These are phyloP conservation scores for Chrysoporthe cubensis DNA, from an alignment of 2,329 filamentous ascomycete species.

Conservation along the genomic window DNA sequence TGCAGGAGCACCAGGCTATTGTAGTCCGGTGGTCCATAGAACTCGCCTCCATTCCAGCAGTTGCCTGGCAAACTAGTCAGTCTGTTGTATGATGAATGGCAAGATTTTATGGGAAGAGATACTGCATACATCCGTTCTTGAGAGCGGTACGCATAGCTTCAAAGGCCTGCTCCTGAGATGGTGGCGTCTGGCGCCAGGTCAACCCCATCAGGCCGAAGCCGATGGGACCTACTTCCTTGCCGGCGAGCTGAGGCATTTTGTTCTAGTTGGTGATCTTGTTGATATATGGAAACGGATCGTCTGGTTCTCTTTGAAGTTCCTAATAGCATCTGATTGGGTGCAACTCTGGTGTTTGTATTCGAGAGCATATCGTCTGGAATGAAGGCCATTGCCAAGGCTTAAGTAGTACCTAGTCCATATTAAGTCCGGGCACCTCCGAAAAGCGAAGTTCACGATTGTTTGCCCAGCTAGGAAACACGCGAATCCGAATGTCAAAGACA, in stretches of 20 bases:
- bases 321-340: too few relatives aligned
- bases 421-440: too few relatives aligned
- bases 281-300: not conserved
- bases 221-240: conserved; percentile 35
- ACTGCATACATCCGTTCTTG: conserved; percentile 37
- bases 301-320: too few relatives aligned
- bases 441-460: too few relatives aligned
- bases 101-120: not conserved
- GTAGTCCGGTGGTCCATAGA: conserved; percentile 63
- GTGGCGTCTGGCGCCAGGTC: conserved; percentile 45
- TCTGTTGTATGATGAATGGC: too few relatives aligned
- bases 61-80: conserved; percentile 33
- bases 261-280: not conserved
- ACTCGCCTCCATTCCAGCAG: conserved; percentile 54
- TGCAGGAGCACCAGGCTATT: conserved; percentile 61
- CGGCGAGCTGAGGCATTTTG: conserved; percentile 35
- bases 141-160: conserved; percentile 59
- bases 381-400: too few relatives aligned
- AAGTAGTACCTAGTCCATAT: too few relatives aligned
- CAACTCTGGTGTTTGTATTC: too few relatives aligned
- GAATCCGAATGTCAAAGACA: too few relatives aligned
- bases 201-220: conserved; percentile 41
- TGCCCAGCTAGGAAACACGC: too few relatives aligned
- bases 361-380: too few relatives aligned
- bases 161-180: conserved; percentile 52